Evolutionary conservation across 2,329 filamentous ascomycete species (phyloP), one percentile per base, ranked within the genome.

Genomic region (Periglandula ipomoeae): DNA sequence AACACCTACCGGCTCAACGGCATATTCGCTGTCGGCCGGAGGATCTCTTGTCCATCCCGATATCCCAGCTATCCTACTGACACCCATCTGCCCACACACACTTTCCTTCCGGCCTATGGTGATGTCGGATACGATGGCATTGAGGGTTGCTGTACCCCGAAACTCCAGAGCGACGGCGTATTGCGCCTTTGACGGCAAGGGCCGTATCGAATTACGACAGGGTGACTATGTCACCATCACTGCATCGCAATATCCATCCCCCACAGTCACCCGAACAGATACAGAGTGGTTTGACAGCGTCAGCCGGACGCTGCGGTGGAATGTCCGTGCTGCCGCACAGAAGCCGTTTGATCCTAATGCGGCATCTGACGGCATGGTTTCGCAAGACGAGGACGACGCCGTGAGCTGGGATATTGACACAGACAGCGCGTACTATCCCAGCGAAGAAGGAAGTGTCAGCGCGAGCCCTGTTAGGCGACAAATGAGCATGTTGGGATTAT

Each of bases 241-340:
- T 37, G 93, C 93, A 3, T 94, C 87, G 26, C 89, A 95, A 64
- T 98, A 96, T 61, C 93, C 93, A 0, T 97, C 98, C 71, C 93
- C 93, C 3, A 97, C 93, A 1, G 91, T 98, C 39, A 88, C 94
- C 50, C 86, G 89, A 55, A 88, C 85, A 54, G 84, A 84, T 52
- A 87, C 85, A 1, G 93, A 98, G 66, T 98, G 93, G 93, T 96
- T 98, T 63, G 87, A 96, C 66, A 94, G 88, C 60, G 89, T 98
- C 44, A 89, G 87, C 47, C 81, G 91, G 52, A 95, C 91, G 3
- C 74, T 98, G 51, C 79, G 90, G 53, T 98, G 93, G 93, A 98
- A 98, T 69, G 91, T 87, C 23, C 79, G 93, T 41, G 90, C 89
- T 4, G 90, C 91, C 5, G 84, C 85, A 48, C 93, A 98, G 67